These are phyloP conservation scores for Avena sativa DNA, from an alignment of 176 grass and related monocot genomes.

Conservation along the genomic window DNA sequence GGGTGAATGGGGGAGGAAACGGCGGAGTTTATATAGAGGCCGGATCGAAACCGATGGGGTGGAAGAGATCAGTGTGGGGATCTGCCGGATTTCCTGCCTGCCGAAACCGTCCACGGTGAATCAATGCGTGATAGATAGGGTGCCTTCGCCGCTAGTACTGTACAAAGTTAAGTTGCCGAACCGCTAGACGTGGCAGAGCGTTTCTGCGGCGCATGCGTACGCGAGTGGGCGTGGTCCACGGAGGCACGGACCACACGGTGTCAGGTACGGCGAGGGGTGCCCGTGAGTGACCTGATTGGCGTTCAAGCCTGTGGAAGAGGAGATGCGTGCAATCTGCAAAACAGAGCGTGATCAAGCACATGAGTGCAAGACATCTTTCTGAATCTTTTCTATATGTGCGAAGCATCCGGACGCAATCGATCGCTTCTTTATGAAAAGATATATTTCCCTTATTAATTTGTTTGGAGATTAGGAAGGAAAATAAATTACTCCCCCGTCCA, in stretches of 20 bases:
- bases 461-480: no score
- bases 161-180: no score
- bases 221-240: constrained; percentile 7
- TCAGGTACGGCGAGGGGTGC: background rate
- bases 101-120: background rate
- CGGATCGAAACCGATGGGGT: background rate
- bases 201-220: background rate
- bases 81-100: background rate
- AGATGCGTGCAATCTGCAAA: background rate
- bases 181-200: background rate
- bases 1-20: background rate
- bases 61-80: background rate
- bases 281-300: background rate
- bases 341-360: constrained; percentile 19
- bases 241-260: background rate
- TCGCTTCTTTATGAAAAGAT: background rate
- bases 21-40: constrained; percentile 31
- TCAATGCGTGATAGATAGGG: background rate
- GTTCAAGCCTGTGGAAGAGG: background rate
- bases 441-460: background rate
- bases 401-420: background rate
- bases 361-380: constrained; percentile 45
- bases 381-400: background rate
- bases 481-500: no score
- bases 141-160: background rate